Conservation (phyloP, 1,139 yeast species). For the Pichia sp. region DNA sequence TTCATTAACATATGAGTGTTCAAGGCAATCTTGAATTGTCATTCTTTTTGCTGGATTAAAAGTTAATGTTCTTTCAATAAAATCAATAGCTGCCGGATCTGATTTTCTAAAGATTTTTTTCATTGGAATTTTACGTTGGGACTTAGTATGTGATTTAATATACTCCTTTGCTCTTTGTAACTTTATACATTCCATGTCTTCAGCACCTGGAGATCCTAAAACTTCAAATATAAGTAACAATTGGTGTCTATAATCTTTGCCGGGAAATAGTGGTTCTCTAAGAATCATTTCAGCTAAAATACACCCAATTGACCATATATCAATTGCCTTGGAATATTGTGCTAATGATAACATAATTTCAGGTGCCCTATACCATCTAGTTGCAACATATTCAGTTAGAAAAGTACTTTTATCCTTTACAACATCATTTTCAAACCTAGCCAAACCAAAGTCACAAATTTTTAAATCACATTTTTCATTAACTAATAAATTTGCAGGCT, state of each 20-base stretch:
- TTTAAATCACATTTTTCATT: conserved; percentile 92
- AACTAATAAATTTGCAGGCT: conserved; percentile 80
- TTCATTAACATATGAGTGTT: conserved; percentile 70
- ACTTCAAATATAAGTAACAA: conserved; percentile 80
- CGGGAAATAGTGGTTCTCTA: conserved; percentile 88
- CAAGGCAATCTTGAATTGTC: conserved; percentile 71
- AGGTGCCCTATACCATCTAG: conserved; percentile 97
- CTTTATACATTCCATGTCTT: conserved; percentile 74
- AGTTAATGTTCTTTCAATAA: conserved; percentile 64
- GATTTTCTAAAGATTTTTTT: conserved; percentile 37
- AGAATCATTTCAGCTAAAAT: conserved; percentile 87
- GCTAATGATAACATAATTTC: conserved; percentile 94
- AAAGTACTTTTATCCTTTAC: conserved; percentile 36
- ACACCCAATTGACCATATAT: conserved; percentile 96
- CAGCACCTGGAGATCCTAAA: conserved; percentile 82
- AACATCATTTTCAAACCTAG: conserved; percentile 41
- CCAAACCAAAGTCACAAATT: conserved; percentile 91
- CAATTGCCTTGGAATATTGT: conserved; percentile 90
- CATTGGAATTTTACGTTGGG: conserved; percentile 55
- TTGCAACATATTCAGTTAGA: conserved; percentile 95
- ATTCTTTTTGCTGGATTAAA: conserved; percentile 78
- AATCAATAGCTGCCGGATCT: conserved; percentile 71
- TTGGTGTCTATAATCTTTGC: conserved; percentile 90
- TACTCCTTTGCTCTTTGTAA: conserved; percentile 83
- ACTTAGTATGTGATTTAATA: conserved; percentile 67